These are phyloP conservation scores for Psophocarpus tetragonolobus DNA, from an alignment of 306 rosid species.

Conservation along the genomic window DNA sequence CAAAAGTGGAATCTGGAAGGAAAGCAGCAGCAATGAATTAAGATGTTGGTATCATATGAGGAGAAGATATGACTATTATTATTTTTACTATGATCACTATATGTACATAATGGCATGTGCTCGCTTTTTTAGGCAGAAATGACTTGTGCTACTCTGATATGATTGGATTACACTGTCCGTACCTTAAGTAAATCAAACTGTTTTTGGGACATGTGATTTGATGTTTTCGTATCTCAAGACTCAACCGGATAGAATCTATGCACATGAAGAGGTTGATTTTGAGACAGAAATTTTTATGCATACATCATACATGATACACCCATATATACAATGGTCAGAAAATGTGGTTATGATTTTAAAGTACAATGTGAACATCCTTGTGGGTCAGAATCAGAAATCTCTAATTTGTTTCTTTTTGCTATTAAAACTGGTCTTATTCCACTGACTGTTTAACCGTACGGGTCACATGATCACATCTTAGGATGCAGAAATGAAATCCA, in stretches of 20 bases:
- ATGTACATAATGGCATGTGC: not conserved
- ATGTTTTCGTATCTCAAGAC: conserved; percentile 28
- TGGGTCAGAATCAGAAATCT: conserved; percentile 24
- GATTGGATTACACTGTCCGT: conserved; percentile 25
- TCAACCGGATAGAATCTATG: conserved; percentile 18
- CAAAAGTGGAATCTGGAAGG: not conserved
- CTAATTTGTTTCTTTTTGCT: not conserved
- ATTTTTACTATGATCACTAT: not conserved
- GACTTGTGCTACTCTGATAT: conserved; percentile 14
- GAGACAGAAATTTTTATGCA: not conserved
- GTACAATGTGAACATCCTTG: not conserved
- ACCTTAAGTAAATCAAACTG: conserved; percentile 15
- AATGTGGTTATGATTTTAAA: not conserved
- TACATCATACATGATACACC: no score
- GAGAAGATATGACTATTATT: not conserved
- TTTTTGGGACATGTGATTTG: conserved; percentile 30
- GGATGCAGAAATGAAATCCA: conserved; percentile 34
- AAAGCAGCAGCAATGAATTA: not conserved
- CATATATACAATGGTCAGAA: no score
- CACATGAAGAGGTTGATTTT: conserved; percentile 8
- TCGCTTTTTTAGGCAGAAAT: not conserved
- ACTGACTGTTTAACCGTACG: conserved; percentile 14
- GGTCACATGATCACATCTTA: not conserved
- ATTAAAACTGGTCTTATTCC: not conserved
- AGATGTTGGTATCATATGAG: not conserved